These are phyloP conservation scores for Pestalotiopsis fici DNA, from an alignment of 2,329 filamentous ascomycete species.

Conservation along the genomic window DNA sequence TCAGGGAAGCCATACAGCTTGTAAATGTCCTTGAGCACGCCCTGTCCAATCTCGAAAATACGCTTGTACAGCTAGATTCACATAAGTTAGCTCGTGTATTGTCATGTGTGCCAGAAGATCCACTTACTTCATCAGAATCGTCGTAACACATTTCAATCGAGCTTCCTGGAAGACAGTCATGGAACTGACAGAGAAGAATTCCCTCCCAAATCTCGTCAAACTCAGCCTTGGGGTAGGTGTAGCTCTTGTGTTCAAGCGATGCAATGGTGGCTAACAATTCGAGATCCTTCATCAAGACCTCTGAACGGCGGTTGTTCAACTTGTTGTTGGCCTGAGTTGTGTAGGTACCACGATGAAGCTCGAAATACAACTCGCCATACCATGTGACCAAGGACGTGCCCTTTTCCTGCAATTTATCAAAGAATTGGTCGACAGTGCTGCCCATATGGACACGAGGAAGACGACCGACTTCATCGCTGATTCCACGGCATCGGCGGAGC, in stretches of 20 bases:
- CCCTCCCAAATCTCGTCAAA: constrained; percentile 96
- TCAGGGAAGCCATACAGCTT: constrained; percentile 64
- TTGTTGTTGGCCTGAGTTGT: constrained; percentile 98
- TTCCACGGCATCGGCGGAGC: constrained; percentile 85
- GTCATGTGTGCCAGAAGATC: neutral
- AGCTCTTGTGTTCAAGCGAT: constrained; percentile 69
- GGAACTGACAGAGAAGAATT: constrained; percentile 92
- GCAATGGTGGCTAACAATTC: constrained; percentile 87
- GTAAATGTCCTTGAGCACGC: constrained; percentile 70
- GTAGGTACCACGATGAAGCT: constrained; percentile 94
- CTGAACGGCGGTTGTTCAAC: constrained; percentile 84
- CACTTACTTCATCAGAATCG: constrained; percentile 76
- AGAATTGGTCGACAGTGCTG: constrained; percentile 91
- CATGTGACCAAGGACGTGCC: constrained; percentile 82
- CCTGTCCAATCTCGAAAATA: constrained; percentile 76
- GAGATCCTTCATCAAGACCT: constrained; percentile 82
- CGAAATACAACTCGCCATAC: constrained; percentile 98
- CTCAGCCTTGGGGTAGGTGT: constrained; percentile 91
- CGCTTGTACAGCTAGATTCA: constrained; percentile 69
- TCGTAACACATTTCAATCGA: constrained; percentile 98
- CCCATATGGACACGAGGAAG: constrained; percentile 89
- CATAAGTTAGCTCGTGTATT: constrained; percentile 22
- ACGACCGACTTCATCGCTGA: constrained; percentile 82
- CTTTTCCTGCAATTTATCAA: constrained; percentile 81
- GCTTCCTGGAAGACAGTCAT: constrained; percentile 93